Evolutionary conservation across 1,284 basidiomycete species (phyloP), one percentile per base, ranked within the genome.

Genomic region (Spongispora temasekensis): DNA sequence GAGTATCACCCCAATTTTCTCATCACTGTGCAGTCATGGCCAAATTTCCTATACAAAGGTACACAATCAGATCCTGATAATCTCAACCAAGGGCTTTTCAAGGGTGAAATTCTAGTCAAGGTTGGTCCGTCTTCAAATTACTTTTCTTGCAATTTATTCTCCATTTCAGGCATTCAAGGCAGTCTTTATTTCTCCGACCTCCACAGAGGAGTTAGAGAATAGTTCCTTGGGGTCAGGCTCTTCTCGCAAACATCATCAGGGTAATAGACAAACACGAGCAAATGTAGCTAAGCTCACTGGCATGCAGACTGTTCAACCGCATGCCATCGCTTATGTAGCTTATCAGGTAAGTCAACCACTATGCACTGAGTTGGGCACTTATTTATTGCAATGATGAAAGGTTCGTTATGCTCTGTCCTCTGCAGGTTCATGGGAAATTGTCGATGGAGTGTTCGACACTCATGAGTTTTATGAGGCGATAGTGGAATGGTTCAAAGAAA

Each of bases 391-490:
- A 5, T 12, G 21, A 4, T 23, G n/a, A 12, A 4, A 42, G 40
- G n/a, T 42, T 21, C 40, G 40, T 5, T 42, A 8, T 23, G 40
- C 40, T 21, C 40, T 42, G 17, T 42, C 40, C 40, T 42, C 59
- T 13, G 30, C 12, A 4, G 31, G 40, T 10, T 58, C 48, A n/a
- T 59, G 57, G 60, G 48, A 31, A 1, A 51, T 61, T 28, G 28
- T 32, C 4, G 34, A 61, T 28, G 48, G 31, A 25, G 48, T 59
- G 5, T 58, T 58, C 8, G 19, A 61, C 28, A 35, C 19, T 5
- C 35, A 15, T 10, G 48, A 61, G 8, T 61, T 61, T 37, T 61
- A 61, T 31, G 19, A 58, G 6, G 28, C 9, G 2, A 55, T 58
- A 23, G 46, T 57, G 6, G 34, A 37, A 5, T 57, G 46, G 56